These are phyloP conservation scores for Pythium aristosporum DNA, from an alignment of 352 stramenopile genomes.

Conservation along the genomic window DNA sequence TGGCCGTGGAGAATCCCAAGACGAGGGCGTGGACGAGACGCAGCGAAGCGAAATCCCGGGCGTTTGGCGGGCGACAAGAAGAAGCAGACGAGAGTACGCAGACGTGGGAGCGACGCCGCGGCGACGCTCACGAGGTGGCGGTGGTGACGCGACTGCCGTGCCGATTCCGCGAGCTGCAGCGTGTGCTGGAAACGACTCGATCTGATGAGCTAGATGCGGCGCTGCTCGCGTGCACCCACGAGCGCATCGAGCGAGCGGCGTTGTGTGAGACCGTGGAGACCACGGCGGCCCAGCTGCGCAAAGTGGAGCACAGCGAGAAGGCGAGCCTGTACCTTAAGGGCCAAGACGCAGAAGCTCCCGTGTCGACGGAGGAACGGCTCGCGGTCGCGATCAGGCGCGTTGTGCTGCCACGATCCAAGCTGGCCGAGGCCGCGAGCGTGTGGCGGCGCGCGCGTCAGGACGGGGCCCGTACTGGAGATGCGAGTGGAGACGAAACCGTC, in stretches of 20 bases:
- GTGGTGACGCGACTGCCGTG: constrained; percentile 1
- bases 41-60: background rate
- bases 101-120: constrained; percentile 1
- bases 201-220: constrained; percentile 18
- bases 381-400: background rate
- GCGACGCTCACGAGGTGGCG: background rate
- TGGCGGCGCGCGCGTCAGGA: background rate
- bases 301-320: background rate
- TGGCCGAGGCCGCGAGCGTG: constrained; percentile 5
- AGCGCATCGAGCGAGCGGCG: constrained; percentile 4
- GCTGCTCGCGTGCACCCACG: constrained; percentile 13
- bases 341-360: background rate
- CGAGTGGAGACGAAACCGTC: background rate
- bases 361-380: background rate
- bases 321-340: background rate
- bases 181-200: constrained; percentile 13
- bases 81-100: background rate
- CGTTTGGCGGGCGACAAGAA: no score
- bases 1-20: background rate
- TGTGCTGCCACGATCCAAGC: constrained; percentile 7
- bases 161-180: constrained; percentile 5
- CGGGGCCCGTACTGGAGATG: background rate
- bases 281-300: background rate
- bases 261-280: constrained; percentile 10
- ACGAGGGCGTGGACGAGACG: background rate